Conservation (phyloP, 2,329 filamentous ascomycete genomes). For the Elsinoe necatrix region DNA sequence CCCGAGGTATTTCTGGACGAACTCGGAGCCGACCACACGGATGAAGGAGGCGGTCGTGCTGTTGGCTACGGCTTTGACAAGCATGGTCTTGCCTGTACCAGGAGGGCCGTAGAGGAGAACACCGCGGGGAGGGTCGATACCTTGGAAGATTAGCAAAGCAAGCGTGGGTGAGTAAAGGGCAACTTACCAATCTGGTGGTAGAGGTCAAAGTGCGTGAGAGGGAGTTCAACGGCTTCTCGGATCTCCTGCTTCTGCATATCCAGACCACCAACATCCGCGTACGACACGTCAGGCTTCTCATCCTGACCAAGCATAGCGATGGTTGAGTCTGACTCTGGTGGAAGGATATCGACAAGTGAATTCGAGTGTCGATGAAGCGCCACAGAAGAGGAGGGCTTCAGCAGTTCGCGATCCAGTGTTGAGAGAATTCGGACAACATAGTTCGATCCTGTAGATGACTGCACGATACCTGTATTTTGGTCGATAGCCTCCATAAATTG, state of each 20-base stretch:
- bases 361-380: constrained; percentile 97
- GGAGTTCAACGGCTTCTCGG: constrained; percentile 91
- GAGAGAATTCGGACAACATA: constrained; percentile 98
- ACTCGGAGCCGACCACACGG: constrained; percentile 94
- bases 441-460: constrained; percentile 96
- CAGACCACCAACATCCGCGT: constrained; percentile 91
- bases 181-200: constrained; percentile 74
- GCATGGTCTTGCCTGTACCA: constrained; percentile 92
- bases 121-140: constrained; percentile 94
- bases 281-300: constrained; percentile 97
- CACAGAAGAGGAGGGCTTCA: constrained; percentile 96
- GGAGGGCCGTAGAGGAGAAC: constrained; percentile 94
- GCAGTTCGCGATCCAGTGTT: constrained; percentile 92
- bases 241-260: constrained; percentile 99
- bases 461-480: constrained; percentile 97
- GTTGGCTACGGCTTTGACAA: constrained; percentile 97
- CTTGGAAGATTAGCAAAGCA: constrained; percentile 29
- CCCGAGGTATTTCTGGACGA: constrained; percentile 97
- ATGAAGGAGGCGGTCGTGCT: constrained; percentile 98
- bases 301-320: constrained; percentile 96
- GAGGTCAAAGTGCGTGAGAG: constrained; percentile 93
- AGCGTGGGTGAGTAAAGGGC: background rate
- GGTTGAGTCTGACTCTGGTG: constrained; percentile 96
- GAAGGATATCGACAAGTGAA: constrained; percentile 93
- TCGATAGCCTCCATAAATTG: constrained; percentile 99